A percentile compares a stretch with the other conserved stretches of the same genome.
Conservation (phyloP, 257 asterid genomes). For the Scutellaria galericulata region DNA sequence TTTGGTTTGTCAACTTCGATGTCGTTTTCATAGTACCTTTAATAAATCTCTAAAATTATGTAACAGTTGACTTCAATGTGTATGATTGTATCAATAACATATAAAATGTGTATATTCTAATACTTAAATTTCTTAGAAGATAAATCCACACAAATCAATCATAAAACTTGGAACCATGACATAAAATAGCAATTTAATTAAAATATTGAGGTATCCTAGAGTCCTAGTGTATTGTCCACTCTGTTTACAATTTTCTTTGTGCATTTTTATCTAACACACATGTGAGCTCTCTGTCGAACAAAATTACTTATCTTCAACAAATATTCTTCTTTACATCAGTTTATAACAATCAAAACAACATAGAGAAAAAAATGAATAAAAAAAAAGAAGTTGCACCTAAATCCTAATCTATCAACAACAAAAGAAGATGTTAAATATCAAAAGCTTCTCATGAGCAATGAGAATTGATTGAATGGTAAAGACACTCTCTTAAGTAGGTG, state of each 20-base stretch:
- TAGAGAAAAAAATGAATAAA: background rate
- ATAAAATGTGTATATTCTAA: too few species aligned
- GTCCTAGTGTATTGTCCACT: background rate
- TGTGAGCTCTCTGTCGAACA: background rate
- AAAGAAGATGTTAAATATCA: background rate
- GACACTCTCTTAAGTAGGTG: constrained; percentile 60
- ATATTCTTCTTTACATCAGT: constrained; percentile 11
- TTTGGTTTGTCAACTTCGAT: too few species aligned
- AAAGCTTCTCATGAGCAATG: constrained; percentile 36
- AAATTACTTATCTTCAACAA: background rate
- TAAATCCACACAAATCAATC: too few species aligned
- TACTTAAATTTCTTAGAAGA: too few species aligned
- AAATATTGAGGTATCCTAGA: too few species aligned
- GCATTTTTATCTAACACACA: background rate
- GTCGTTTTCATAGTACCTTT: too few species aligned
- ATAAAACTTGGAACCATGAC: too few species aligned
- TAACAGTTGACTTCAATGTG: too few species aligned
- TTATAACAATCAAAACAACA: constrained; percentile 6
- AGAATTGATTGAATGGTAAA: background rate
- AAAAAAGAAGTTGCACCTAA: constrained; percentile 12
- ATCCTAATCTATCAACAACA: background rate
- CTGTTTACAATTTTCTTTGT: background rate
- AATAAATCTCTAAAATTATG: too few species aligned
- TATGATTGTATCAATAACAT: too few species aligned
- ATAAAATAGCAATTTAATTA: too few species aligned